These are phyloP conservation scores for Typha latifolia DNA, from an alignment of 176 grass and related monocot genomes.

Conservation along the genomic window DNA sequence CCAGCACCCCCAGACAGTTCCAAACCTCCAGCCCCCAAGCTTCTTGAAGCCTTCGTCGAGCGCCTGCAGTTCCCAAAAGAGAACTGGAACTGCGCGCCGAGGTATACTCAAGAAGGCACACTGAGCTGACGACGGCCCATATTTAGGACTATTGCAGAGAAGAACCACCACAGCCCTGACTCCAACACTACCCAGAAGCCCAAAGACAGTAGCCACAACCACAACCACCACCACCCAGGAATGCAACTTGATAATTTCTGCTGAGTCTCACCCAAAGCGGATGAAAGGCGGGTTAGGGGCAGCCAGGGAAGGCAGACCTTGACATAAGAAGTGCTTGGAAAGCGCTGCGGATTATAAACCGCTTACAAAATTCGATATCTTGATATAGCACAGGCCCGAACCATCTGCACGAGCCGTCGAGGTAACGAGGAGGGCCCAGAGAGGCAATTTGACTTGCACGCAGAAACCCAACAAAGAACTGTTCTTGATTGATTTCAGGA, in stretches of 20 bases:
- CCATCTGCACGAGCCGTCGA: constrained; percentile 87
- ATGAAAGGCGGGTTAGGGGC: constrained; percentile 1
- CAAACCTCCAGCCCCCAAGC: constrained; percentile 83
- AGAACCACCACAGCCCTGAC: constrained; percentile 69
- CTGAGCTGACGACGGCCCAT: constrained; percentile 61
- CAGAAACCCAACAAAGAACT: constrained; percentile 85
- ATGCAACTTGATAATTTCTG: constrained; percentile 24
- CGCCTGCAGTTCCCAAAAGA: constrained; percentile 65
- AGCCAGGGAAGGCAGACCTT: constrained; percentile 71
- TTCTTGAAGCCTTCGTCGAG: constrained; percentile 81
- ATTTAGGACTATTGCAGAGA: constrained; percentile 68
- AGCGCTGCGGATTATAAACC: constrained; percentile 67
- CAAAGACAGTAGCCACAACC: constrained; percentile 36
- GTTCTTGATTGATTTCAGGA: constrained; percentile 54
- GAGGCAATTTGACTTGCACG: constrained; percentile 81
- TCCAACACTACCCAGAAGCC: constrained; percentile 46
- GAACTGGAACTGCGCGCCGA: constrained; percentile 95
- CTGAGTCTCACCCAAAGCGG: background rate
- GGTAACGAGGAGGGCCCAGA: constrained; percentile 51
- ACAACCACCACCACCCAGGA: constrained; percentile 49
- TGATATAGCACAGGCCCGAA: constrained; percentile 82
- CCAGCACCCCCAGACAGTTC: constrained; percentile 71
- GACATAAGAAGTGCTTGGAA: constrained; percentile 83
- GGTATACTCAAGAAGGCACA: constrained; percentile 93
- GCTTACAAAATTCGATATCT: constrained; percentile 64